Percentiles rank a stretch among this genome's conserved stretches.
These are phyloP conservation scores for Gossypium trilobum DNA, from an alignment of 441 rosid species.

Conservation along the genomic window DNA sequence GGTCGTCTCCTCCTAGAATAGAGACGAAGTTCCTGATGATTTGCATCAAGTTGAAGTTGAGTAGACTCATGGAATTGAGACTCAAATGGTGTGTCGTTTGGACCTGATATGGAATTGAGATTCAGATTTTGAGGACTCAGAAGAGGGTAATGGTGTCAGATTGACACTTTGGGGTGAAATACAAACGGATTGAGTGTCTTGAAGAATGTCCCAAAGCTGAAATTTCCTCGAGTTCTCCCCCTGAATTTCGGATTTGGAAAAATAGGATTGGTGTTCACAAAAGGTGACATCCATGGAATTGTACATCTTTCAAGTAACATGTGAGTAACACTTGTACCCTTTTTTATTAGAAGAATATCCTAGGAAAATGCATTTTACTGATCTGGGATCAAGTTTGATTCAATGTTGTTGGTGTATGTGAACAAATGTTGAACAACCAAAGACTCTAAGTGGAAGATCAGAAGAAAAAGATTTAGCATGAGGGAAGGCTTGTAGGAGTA, in stretches of 20 bases:
- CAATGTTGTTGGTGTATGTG: neutral
- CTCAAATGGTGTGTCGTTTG: neutral
- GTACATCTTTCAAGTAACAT: neutral
- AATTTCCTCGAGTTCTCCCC: neutral
- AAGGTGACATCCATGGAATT: neutral
- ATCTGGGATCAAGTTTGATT: neutral
- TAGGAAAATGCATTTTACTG: neutral
- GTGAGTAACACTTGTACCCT: neutral
- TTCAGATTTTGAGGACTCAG: no score
- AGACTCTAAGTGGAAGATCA: neutral
- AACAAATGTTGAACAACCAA: neutral
- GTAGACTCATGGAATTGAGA: neutral
- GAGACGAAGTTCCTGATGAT: neutral
- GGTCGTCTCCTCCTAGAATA: neutral
- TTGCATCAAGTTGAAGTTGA: neutral
- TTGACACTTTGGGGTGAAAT: neutral
- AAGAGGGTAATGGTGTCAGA: neutral
- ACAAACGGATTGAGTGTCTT: neutral
- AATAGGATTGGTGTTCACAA: neutral
- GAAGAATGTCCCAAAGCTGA: neutral
- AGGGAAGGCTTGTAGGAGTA: neutral
- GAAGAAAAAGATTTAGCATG: neutral
- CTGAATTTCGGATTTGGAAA: neutral
- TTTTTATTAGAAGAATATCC: neutral
- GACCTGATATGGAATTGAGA: neutral